These are phyloP conservation scores for Thraustotheca clavata DNA, from an alignment of 352 stramenopile genomes.

Conservation along the genomic window DNA sequence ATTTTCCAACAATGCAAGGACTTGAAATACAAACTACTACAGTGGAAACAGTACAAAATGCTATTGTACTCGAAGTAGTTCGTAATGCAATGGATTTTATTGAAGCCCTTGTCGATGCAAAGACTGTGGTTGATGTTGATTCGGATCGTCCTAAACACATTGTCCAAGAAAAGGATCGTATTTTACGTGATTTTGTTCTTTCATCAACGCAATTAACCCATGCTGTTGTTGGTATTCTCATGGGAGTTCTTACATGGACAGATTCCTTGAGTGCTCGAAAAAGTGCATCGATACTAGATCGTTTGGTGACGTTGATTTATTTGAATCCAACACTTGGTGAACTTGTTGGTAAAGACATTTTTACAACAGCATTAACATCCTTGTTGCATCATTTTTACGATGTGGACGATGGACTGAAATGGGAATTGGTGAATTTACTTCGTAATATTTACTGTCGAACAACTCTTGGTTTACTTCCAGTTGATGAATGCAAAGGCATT, in stretches of 20 bases:
- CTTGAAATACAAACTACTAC: slow-evolving; percentile 23
- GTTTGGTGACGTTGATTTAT: slow-evolving; percentile 52
- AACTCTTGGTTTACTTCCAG: slow-evolving; percentile 45
- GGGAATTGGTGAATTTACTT: slow-evolving; percentile 76
- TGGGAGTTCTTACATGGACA: slow-evolving; percentile 61
- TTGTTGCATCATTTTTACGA: slow-evolving; percentile 56
- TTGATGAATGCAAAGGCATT: slow-evolving; percentile 75
- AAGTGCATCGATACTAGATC: slow-evolving; percentile 47
- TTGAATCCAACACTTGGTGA: slow-evolving; percentile 30
- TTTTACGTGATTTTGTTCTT: slow-evolving; percentile 56
- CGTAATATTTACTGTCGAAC: slow-evolving; percentile 76
- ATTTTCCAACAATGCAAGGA: not conserved
- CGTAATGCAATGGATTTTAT: slow-evolving; percentile 65
- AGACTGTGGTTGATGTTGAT: slow-evolving; percentile 58
- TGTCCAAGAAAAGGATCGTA: slow-evolving; percentile 43
- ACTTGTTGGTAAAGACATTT: slow-evolving; percentile 51
- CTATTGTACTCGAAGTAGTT: slow-evolving; percentile 57
- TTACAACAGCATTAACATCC: slow-evolving; percentile 42
- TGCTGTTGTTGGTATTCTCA: slow-evolving; percentile 37
- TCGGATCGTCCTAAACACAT: slow-evolving; percentile 73
- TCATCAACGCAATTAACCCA: slow-evolving; percentile 40
- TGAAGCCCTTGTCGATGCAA: slow-evolving; percentile 58
- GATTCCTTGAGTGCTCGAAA: slow-evolving; percentile 62
- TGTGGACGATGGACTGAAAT: slow-evolving; percentile 74
- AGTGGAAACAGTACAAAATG: slow-evolving; percentile 35